Base-by-base conservation (phyloP, 2,329 filamentous ascomycete species). In the Phialophora expanda region DNA sequence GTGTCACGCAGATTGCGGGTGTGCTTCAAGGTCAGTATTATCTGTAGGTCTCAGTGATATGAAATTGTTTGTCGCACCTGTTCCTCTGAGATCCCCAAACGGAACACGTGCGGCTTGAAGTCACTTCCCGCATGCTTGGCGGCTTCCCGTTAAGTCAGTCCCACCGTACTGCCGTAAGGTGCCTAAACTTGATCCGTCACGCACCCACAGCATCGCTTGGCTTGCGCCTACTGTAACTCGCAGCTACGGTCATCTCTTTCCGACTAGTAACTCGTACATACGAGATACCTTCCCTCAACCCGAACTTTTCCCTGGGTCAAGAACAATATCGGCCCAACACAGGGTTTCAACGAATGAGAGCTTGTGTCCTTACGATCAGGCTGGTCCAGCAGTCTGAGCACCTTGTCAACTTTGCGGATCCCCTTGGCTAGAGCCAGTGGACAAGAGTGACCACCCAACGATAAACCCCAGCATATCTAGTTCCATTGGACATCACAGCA, bases 311-410 rank as follows among this genome's bases (percentile, higher is more conserved):
- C 58, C 58, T 60, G 46, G 57, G 34, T 26, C 20, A 60, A 32
- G n/a, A 24, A 50, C 41, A 26, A 44, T 3, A 41, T 12, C 17
- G 24, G 26, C 58, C 53, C 60, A 62, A 62, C 51, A 24, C 17
- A 32, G 9, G 14, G 17, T 12, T 22, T 26, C 20, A 56, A 48
- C 60, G 62, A 64, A 64, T 59, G 24, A 54, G 62, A 59, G 30
- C 55, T 53, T 59, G 20, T 46, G 24, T 11, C 0, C 30, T 32
- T 55, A n/a, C 17, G 14, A 53, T 1, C 58, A n/a, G 41, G 30
- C 38, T 50, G 46, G 48, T 17, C 62, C 62, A 64, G 56, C 62
- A 59, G 32, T 58, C 56, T 44, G 41, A 64, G 62, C 62, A 64
- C 62, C 46, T 28, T 58, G 56, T 28, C 56, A 9, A 11, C 55